phyloP scores from a whole-genome alignment of 208 protist species.

The Herpetomonas tarakana region DNA sequence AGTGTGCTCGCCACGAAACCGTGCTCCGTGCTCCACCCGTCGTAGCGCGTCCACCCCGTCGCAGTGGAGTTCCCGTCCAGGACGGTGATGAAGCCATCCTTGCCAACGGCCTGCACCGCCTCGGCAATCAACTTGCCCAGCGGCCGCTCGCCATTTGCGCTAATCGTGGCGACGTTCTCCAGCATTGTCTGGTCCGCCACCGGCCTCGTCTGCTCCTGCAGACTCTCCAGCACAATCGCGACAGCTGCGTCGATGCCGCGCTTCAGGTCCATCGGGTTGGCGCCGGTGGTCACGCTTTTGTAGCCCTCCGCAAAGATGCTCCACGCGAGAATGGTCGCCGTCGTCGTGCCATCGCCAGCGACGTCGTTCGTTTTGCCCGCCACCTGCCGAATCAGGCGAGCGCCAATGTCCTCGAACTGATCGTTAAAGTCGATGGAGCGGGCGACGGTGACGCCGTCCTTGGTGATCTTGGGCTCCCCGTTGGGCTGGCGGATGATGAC shows the following conservation, averaged over 20 bases:
- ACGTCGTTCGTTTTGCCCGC: conserved; percentile 98
- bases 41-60: conserved; percentile 96
- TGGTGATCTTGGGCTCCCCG: conserved; percentile 99
- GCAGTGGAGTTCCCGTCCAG: conserved; percentile 96
- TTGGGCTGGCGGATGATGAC: conserved; percentile 98
- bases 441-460: conserved; percentile 99
- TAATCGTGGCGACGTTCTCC: conserved; percentile 99
- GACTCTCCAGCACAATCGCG: conserved; percentile 74
- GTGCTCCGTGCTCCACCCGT: conserved; percentile 97
- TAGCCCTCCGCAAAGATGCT: conserved; percentile 98
- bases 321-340: conserved; percentile 98
- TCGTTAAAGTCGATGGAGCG: conserved; percentile 99
- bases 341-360: conserved; percentile 99
- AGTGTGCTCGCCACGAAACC: conserved; percentile 99
- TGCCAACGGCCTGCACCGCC: conserved; percentile 98
- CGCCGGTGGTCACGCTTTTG: conserved; percentile 98
- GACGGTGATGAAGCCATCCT: conserved; percentile 99
- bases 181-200: conserved; percentile 93
- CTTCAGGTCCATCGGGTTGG: conserved; percentile 99
- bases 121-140: conserved; percentile 97
- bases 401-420: conserved; percentile 98
- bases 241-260: conserved; percentile 98
- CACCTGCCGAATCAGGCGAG: conserved; percentile 94
- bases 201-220: conserved; percentile 92
- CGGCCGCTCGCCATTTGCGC: conserved; percentile 98